A percentile compares a stretch with the other conserved stretches of the same genome.
These are phyloP conservation scores for Chrysopogon serrulatus DNA, from an alignment of 176 grass and related monocot genomes.

Conservation along the genomic window DNA sequence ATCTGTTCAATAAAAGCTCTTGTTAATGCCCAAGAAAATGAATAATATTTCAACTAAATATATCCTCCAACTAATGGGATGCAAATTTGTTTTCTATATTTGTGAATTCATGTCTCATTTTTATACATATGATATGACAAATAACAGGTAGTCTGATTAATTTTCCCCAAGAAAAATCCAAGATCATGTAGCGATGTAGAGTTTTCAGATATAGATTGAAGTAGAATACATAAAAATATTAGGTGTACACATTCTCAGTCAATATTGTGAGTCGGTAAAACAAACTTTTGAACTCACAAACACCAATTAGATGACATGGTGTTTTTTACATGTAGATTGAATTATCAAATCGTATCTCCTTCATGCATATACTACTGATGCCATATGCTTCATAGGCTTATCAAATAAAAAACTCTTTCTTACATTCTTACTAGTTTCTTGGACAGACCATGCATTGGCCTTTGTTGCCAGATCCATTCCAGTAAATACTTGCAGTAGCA, in stretches of 20 bases:
- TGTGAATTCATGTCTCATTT: not conserved
- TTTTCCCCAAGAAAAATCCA: not conserved
- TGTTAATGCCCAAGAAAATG: conserved; percentile 14
- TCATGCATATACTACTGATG: conserved; percentile 1
- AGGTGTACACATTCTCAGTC: not conserved
- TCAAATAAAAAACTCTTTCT: not conserved
- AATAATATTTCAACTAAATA: not conserved
- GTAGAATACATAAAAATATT: not conserved
- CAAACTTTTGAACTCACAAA: conserved; percentile 1
- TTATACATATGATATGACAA: not conserved
- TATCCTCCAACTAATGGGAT: not conserved
- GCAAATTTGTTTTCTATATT: not conserved
- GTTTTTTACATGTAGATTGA: not conserved
- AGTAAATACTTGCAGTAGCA: not conserved
- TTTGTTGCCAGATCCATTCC: not conserved
- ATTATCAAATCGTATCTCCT: not conserved
- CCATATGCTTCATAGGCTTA: not conserved
- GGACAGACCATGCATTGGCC: not conserved
- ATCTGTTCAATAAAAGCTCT: conserved; percentile 56
- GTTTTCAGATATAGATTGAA: conserved; percentile 2
- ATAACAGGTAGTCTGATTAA: not conserved
- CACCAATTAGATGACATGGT: not conserved
- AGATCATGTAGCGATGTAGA: not conserved
- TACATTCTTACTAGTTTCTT: not conserved
- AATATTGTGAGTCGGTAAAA: not conserved